Conservation (phyloP, 148 eudicot genomes). For the Bassia scoparia region DNA sequence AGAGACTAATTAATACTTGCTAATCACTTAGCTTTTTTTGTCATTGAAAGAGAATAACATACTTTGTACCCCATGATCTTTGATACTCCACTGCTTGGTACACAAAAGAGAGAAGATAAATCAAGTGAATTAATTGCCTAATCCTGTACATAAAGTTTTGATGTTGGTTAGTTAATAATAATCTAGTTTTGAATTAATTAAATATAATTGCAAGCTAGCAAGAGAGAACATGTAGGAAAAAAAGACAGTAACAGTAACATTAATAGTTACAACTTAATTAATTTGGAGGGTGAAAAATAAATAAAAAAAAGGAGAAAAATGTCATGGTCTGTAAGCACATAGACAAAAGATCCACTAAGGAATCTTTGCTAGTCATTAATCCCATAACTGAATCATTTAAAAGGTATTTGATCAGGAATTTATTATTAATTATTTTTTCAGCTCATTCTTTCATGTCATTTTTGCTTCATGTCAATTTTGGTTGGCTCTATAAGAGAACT, state of each 20-base stretch:
- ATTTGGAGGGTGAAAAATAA: not conserved
- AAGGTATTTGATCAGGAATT: conserved; percentile 32
- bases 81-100: not conserved
- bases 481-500: conserved; percentile 29
- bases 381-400: conserved; percentile 30
- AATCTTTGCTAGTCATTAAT: conserved; percentile 32
- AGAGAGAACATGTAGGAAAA: not conserved
- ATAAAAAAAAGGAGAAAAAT: conserved; percentile 31
- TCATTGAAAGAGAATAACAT: conserved; percentile 7
- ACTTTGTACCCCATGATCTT: not conserved
- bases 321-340: conserved; percentile 36
- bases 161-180: not conserved
- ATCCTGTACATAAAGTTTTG: not conserved
- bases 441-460: conserved; percentile 19
- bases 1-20: not conserved
- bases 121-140: not conserved
- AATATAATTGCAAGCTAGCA: conserved; percentile 15
- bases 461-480: conserved; percentile 29
- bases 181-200: not conserved
- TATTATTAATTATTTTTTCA: conserved; percentile 7
- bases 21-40: not conserved
- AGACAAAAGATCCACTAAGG: conserved; percentile 33
- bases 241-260: not conserved
- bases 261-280: not conserved
- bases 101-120: not conserved